Evolutionary conservation across 148 eudicot species (phyloP), one percentile per base, ranked within the genome.

Genomic region (Heliamphora exappendiculata): DNA sequence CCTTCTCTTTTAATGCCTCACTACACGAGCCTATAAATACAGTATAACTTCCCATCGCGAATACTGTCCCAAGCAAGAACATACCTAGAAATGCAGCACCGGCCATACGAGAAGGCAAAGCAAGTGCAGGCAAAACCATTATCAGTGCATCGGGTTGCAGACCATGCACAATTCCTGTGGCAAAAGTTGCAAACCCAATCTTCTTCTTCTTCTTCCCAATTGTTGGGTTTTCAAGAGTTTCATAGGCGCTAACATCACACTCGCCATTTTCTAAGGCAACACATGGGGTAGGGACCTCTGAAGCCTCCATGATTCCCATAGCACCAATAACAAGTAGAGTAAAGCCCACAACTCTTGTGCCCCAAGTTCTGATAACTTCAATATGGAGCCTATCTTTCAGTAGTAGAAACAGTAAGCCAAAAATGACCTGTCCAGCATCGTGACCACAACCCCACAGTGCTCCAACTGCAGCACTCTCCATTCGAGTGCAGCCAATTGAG

Each of bases 371-470:
- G 34, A 95, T 83, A n/a, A 95, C 60, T 81, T 95, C 99, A 7
- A 95, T 95, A 58, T 95, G 99, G 66, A 95, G 99, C 0, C 98
- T 90, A 63, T 95, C 99, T 70, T 95, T 93, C 7, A 95, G 86
- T 2, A 95, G 84, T 16, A 95, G 85, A 77, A 95, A 95, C 14
- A 93, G 74, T 33, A 95, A 74, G 64, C 99, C 99, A 7, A 95
- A 95, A 49, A 95, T 86, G n/a, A 93, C 73, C 67, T 95, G 99
- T 37, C 99, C 99, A 0, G 97, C 97, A 82, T 95, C 99, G 55
- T 95, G 99, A 34, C 99, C 99, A 49, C 98, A 91, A 0, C 99
- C 99, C 99, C 99, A 95, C 17, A 95, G 96, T 69, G 99, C 99
- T 42, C 99, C 99, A 7, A 95, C 99, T 0, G 88, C 89, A n/a